Conservation (phyloP, 2,329 filamentous ascomycete genomes). For the Fusarium bulbicola region DNA sequence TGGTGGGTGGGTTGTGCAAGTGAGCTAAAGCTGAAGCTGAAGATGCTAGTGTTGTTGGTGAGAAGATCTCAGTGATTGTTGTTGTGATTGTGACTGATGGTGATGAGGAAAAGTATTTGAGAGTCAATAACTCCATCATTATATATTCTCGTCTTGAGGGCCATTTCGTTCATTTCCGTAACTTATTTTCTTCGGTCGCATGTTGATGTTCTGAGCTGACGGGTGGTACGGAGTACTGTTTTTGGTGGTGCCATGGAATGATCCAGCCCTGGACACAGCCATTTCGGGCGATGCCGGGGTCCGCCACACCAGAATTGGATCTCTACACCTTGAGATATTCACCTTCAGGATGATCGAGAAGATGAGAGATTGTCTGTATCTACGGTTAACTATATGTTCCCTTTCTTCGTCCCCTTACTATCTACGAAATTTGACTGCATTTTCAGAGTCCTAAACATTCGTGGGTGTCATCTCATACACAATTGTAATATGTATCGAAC, state of each 20-base stretch:
- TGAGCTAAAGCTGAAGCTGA: conserved; percentile 1
- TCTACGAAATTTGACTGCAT: accelerated
- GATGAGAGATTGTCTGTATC: accelerated
- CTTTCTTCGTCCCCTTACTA: too few species aligned
- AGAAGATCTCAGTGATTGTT: conserved; percentile 18
- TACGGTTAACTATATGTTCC: accelerated
- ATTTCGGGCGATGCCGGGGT: conserved; percentile 32
- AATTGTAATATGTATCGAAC: too few species aligned
- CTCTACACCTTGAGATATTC: not conserved
- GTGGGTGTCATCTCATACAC: accelerated
- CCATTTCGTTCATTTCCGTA: conserved; percentile 12
- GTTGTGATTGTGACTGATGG: conserved; percentile 19
- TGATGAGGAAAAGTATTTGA: conserved; percentile 1
- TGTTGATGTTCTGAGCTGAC: conserved; percentile 37
- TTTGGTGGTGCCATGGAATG: conserved; percentile 36
- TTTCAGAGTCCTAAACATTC: not conserved
- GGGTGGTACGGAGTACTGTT: conserved; percentile 23
- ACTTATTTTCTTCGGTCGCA: conserved; percentile 10
- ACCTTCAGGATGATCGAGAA: not conserved
- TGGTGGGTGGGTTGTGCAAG: conserved; percentile 27
- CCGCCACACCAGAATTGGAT: not conserved
- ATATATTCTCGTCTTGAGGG: conserved; percentile 18
- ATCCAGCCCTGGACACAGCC: conserved; percentile 24
- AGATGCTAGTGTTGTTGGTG: conserved; percentile 14
- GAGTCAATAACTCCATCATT: not conserved